A percentile compares a stretch with the other conserved stretches of the same genome.
phyloP scores from a whole-genome alignment of 2,329 filamentous ascomycete species.

The Albifimbria verrucaria region DNA sequence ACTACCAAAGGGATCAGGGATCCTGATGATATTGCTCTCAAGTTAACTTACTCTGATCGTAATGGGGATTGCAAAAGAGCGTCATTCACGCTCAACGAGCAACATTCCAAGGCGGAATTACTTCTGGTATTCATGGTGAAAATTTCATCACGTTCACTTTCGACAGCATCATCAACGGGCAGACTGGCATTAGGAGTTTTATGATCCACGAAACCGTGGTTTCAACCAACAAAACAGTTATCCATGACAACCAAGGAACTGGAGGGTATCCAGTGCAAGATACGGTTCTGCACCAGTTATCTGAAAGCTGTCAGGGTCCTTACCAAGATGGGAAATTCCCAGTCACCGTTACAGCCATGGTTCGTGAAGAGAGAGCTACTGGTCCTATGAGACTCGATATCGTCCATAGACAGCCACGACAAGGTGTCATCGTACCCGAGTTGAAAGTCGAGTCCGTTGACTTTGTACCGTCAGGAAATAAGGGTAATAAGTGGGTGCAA shows the following conservation, averaged over 20 bases:
- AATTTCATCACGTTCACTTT: constrained; percentile 18
- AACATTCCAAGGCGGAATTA: constrained; percentile 13
- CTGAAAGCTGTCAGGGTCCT: neutral
- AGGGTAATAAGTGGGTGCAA: neutral
- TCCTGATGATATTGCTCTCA: constrained; percentile 15
- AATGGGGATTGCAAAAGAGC: neutral
- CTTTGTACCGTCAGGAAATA: neutral
- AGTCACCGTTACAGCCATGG: neutral
- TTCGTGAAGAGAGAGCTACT: neutral
- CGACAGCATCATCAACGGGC: constrained; percentile 10
- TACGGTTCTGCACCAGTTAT: neutral
- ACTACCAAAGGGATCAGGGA: constrained; percentile 14
- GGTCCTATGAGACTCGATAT: neutral
- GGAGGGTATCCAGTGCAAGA: neutral
- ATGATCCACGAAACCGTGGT: constrained; percentile 12
- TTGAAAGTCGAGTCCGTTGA: neutral
- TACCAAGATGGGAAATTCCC: neutral
- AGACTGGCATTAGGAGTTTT: constrained; percentile 19
- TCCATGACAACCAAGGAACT: neutral
- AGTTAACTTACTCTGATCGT: neutral
- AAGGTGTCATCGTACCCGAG: neutral
- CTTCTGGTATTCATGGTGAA: constrained; percentile 13
- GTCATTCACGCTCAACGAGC: constrained; percentile 3
- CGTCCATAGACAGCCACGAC: neutral
- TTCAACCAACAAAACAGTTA: neutral